Base-by-base conservation (phyloP, 306 rosid genomes). In the Prunus padus region DNA sequence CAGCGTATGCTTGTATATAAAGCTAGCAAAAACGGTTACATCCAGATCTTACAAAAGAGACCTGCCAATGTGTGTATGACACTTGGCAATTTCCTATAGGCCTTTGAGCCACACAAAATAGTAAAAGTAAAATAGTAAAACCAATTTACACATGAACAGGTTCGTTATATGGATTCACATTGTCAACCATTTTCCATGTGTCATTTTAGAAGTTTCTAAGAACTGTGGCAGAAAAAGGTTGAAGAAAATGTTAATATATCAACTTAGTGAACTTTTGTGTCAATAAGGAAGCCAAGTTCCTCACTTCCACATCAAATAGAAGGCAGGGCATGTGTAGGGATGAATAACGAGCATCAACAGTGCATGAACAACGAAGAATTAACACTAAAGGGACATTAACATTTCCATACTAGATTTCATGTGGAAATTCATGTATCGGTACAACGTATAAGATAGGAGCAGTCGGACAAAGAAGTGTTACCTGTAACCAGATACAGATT, bases 401-500 rank as follows among this genome's bases (percentile, higher is more conserved):
- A 37, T 62, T 62, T 62, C 16, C 5, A 28, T 13, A 26, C 19
- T 33, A 54, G 33, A 42, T 51, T 46, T 42, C 61, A 54, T 40
- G 25, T 12, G 65, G 33, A 51, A 40, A 33, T 25, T 11, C 11
- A 65, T 12, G 40, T 65, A 22, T 74, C 30, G 46, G 49, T 47
- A 59, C 25, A 69, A 45, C 15, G 46, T 42, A 71, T 12, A 69
- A 69, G 42, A 23, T 55, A 64, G 51, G 65, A 13, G 16, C 47
- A 76, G 65, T 55, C 37, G 2, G 40, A 75, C 18, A 25, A 75
- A 69, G 55, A 73, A 54, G 49, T 10, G 19, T 68, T 86, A 92
- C 96, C 93, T 90, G 90, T 74, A 85, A 92, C 96, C 93, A 88
- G 45, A 92, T 71, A 81, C 93, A 85, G 73, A 77, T 30, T 30